These are phyloP conservation scores for Aeschynomene evenia DNA, from an alignment of 306 rosid species.

Conservation along the genomic window DNA sequence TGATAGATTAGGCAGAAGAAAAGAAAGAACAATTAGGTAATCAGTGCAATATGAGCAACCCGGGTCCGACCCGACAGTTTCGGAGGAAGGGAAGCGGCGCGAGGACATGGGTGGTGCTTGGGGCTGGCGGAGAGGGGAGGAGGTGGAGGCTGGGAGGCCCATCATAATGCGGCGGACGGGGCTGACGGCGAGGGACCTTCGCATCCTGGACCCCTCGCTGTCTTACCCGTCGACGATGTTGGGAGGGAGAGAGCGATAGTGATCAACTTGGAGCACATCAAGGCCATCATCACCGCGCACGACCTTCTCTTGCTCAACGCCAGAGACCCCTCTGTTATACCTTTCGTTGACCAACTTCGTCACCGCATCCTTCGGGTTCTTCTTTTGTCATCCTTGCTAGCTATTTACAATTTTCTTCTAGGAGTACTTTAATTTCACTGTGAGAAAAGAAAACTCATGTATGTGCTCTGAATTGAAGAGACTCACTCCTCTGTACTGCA, in stretches of 20 bases:
- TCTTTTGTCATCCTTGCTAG: neutral
- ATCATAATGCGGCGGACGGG: slow-evolving; percentile 77
- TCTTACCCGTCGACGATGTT: slow-evolving; percentile 60
- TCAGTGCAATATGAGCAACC: neutral
- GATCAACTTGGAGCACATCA: slow-evolving; percentile 78
- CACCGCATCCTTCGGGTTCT: slow-evolving; percentile 48
- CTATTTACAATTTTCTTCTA: neutral
- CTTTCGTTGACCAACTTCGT: slow-evolving; percentile 67
- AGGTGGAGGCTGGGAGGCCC: slow-evolving; percentile 67
- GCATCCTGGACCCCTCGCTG: slow-evolving; percentile 65
- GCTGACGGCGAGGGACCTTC: slow-evolving; percentile 67
- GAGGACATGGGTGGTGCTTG: slow-evolving; percentile 61
- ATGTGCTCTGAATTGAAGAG: no score
- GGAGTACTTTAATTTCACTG: no score
- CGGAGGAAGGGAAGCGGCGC: slow-evolving; percentile 62
- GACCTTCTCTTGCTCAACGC: slow-evolving; percentile 71
- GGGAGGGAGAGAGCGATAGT: slow-evolving; percentile 81
- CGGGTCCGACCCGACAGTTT: neutral
- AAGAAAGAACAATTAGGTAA: no score
- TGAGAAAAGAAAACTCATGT: no score
- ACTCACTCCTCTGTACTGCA: no score
- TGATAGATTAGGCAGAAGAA: no score
- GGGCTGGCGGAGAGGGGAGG: slow-evolving; percentile 51
- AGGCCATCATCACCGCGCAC: slow-evolving; percentile 75
- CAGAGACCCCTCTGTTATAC: slow-evolving; percentile 64